Conservation (phyloP, 1,139 yeast species). For the Sugiyamaella neomexicana region DNA sequence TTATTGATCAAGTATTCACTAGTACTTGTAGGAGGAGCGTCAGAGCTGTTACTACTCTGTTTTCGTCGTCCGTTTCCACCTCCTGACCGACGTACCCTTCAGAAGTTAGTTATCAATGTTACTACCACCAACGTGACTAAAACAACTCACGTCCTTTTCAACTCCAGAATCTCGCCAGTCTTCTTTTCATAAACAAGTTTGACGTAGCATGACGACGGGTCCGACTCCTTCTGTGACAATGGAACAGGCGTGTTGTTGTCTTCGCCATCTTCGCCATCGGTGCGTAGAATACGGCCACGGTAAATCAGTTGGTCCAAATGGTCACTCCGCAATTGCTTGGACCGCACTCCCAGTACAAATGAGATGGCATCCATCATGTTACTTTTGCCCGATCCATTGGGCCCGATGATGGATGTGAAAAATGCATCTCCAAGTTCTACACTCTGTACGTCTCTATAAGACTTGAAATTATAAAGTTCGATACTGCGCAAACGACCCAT, state of each 20-base stretch:
- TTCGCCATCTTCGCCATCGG: slow-evolving; percentile 29
- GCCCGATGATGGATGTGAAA: slow-evolving; percentile 93
- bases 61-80: neutral
- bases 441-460: slow-evolving; percentile 72
- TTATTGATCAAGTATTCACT: slow-evolving; percentile 73
- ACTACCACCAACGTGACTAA: no score
- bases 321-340: slow-evolving; percentile 73
- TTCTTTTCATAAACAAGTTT: slow-evolving; percentile 70
- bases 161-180: slow-evolving; percentile 41
- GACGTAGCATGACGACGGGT: slow-evolving; percentile 74
- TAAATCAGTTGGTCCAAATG: slow-evolving; percentile 76
- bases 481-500: slow-evolving; percentile 38
- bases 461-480: slow-evolving; percentile 76
- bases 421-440: slow-evolving; percentile 78
- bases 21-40: slow-evolving; percentile 46
- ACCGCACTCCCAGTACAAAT: slow-evolving; percentile 85
- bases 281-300: slow-evolving; percentile 55
- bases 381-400: slow-evolving; percentile 97
- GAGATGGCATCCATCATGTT: slow-evolving; percentile 99
- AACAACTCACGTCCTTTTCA: slow-evolving; percentile 32
- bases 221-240: slow-evolving; percentile 27
- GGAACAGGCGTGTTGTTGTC: slow-evolving; percentile 17
- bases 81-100: slow-evolving; percentile 16
- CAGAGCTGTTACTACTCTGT: slow-evolving; percentile 3
- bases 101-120: neutral